These are phyloP conservation scores for Coemansia umbellata DNA, from an alignment of 192 early-diverging fungal species.

Conservation along the genomic window DNA sequence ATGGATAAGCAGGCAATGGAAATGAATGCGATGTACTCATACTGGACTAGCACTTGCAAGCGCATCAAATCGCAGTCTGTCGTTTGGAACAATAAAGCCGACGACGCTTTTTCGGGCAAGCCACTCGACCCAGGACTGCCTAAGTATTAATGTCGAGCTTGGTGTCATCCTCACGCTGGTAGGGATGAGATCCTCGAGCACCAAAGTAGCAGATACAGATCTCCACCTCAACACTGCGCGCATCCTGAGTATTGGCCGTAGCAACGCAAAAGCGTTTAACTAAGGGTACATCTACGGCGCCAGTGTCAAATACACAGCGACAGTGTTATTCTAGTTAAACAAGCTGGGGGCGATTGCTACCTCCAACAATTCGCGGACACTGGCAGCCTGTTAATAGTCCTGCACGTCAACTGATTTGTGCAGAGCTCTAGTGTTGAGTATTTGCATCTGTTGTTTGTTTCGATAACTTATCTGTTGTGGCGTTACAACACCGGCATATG, in stretches of 20 bases:
- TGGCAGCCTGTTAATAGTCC: slow-evolving; percentile 69
- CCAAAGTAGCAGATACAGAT: slow-evolving; percentile 83
- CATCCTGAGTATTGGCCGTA: slow-evolving; percentile 82
- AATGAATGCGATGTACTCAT: slow-evolving; percentile 75
- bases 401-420: slow-evolving; percentile 94
- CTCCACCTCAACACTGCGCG: slow-evolving; percentile 87
- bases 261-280: slow-evolving; percentile 93
- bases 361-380: slow-evolving; percentile 66
- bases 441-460: slow-evolving; percentile 83
- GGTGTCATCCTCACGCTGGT: slow-evolving; percentile 89
- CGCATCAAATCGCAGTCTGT: slow-evolving; percentile 84
- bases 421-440: slow-evolving; percentile 99
- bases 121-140: slow-evolving; percentile 28
- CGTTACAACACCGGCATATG: slow-evolving; percentile 70
- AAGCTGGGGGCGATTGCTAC: slow-evolving; percentile 77
- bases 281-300: slow-evolving; percentile 96
- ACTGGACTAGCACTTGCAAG: slow-evolving; percentile 83
- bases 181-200: slow-evolving; percentile 95
- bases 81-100: slow-evolving; percentile 58
- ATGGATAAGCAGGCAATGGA: slow-evolving; percentile 76
- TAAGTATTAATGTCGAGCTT: neutral
- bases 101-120: slow-evolving; percentile 38
- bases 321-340: slow-evolving; percentile 82
- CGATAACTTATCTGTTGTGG: slow-evolving; percentile 78
- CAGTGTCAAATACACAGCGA: slow-evolving; percentile 74